Conservation (phyloP, 1,284 basidiomycete genomes). For the Earliella scabrosa region DNA sequence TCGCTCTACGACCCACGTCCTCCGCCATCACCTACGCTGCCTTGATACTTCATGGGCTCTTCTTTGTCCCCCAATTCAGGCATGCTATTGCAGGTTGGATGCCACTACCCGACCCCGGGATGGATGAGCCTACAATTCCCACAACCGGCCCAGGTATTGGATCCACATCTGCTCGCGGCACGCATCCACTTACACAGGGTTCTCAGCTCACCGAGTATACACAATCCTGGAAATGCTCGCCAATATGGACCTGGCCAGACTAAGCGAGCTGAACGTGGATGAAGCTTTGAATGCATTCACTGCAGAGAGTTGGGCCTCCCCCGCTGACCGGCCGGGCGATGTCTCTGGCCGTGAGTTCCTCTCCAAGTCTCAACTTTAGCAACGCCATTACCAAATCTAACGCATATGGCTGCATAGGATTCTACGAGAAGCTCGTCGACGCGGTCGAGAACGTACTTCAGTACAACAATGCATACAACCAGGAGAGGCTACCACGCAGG, state of each 20-base stretch:
- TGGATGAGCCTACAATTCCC: constrained; percentile 11
- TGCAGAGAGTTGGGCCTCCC: constrained; percentile 39
- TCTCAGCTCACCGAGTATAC: constrained; percentile 47
- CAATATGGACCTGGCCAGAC: constrained; percentile 57
- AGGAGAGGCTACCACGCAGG: constrained; percentile 32
- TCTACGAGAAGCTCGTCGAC: constrained; percentile 41
- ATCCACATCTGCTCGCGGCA: constrained; percentile 18
- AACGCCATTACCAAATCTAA: too few relatives aligned
- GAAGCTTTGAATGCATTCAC: constrained; percentile 38
- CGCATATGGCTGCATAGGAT: constrained; percentile 39
- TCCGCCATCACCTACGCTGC: constrained; percentile 58
- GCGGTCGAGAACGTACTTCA: constrained; percentile 37
- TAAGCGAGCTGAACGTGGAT: constrained; percentile 48
- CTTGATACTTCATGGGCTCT: constrained; percentile 65
- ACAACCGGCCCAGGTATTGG: constrained; percentile 40
- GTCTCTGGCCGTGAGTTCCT: constrained; percentile 40
- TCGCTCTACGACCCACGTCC: constrained; percentile 63
- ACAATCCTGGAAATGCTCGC: constrained; percentile 65
- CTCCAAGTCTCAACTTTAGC: too few relatives aligned
- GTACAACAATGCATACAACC: constrained; percentile 18
- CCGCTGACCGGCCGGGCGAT: constrained; percentile 42
- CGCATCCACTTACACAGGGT: neutral
- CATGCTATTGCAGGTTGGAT: constrained; percentile 52
- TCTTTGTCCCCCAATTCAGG: constrained; percentile 70
- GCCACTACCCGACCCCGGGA: constrained; percentile 31